Evolutionary conservation across 371 early-diverging fungal genomes (phyloP), one percentile per base, ranked within the genome.

Genomic region (Nematocida parisii): DNA sequence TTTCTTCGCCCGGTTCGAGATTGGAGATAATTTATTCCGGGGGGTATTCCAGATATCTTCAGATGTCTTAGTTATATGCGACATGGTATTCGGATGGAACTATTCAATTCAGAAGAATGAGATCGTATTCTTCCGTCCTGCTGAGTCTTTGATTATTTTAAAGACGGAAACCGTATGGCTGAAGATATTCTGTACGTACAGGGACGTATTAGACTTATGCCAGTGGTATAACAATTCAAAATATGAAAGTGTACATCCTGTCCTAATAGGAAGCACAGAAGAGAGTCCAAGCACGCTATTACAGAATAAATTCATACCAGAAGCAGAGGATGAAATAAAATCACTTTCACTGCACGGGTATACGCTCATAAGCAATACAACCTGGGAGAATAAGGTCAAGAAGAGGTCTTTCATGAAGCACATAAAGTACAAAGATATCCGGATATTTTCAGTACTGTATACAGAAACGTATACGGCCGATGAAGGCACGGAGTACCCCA

Each of bases 21-120:
- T 57, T 2, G 62, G 44, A 1, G 42, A 42, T 3, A 60, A 71
- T 9, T 13, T 24, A 33, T 55, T 77, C 18, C 15, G 80, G 0
- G 80, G 80, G 3, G 24, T 9, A 6, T 55, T 77, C 27, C 24
- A 46, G 2, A 4, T 77, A 4, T 71, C 1, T 46, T 20, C 22
- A 27, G 52, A 47, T 9, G 13, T 15, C 0, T 44, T 77, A 6
- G 22, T 77, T 27, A 39, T 77, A 3, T 18, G 11, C 1, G 80
- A 77, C 3, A 70, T 55, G 42, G 57, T 70, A 9, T 77, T 77
- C 45, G 80, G 80, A 20, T 77, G 80, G 80, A 67, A 57, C 6
- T 70, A 66, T 27, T 11, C 33, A 7, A 45, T 77, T 11, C 57
- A 55, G 11, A 54, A 60, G 45, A 9, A 67, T 5, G 62, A 77